Evolutionary conservation across 2,329 filamentous ascomycete species (phyloP).

Genomic region (Hirsutella thompsonii): DNA sequence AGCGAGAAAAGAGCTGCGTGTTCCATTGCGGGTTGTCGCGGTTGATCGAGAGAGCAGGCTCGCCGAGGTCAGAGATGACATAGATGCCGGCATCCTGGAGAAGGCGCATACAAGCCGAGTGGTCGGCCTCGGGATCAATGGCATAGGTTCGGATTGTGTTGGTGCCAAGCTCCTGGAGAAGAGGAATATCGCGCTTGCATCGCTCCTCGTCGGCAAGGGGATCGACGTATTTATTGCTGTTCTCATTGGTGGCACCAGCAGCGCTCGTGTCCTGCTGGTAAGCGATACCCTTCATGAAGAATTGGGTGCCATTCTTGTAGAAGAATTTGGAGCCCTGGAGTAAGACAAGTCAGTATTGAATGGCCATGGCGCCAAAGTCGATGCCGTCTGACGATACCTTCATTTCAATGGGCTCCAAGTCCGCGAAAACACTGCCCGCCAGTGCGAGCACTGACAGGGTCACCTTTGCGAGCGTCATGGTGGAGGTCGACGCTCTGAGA

Average conservation of each 20-base stretch:
- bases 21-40: conserved; percentile 71
- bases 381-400: conserved; percentile 39
- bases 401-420: conserved; percentile 48
- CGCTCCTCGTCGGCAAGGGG: conserved; percentile 59
- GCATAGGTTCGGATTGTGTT: conserved; percentile 96
- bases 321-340: conserved; percentile 75
- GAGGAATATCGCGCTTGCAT: conserved; percentile 79
- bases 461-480: conserved; percentile 21
- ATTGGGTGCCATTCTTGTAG: conserved; percentile 57
- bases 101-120: conserved; percentile 72
- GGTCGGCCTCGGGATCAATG: conserved; percentile 66
- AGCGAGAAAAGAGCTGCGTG: conserved; percentile 63
- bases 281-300: conserved; percentile 83
- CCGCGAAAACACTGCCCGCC: conserved; percentile 26
- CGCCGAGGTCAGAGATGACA: conserved; percentile 79
- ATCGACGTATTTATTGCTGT: conserved; percentile 54
- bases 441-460: conserved; percentile 24
- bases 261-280: conserved; percentile 74
- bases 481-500: conserved; percentile 3
- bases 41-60: conserved; percentile 75
- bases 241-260: conserved; percentile 33
- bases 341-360: conserved; percentile 4
- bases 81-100: conserved; percentile 85
- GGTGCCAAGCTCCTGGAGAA: conserved; percentile 65
- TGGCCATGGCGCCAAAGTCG: background rate